Conservation (phyloP, 345 rosid species). For the Eutrema heterophyllum region DNA sequence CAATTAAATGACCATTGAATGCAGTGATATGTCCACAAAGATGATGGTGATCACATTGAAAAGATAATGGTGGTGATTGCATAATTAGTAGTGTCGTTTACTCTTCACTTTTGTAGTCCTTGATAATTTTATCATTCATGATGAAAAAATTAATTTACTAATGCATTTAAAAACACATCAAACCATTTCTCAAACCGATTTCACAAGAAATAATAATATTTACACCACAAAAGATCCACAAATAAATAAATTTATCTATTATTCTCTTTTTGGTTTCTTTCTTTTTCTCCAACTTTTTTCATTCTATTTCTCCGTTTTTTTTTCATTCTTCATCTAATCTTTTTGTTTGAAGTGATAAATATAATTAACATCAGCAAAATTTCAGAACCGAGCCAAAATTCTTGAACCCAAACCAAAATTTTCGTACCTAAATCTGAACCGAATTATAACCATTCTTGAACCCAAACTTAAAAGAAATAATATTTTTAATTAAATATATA, state of each 20-base stretch:
- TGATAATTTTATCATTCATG: background rate
- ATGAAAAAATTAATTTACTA: background rate
- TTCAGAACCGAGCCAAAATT: too few species aligned
- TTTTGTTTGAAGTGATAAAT: too few species aligned
- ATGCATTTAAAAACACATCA: background rate
- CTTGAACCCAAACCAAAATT: too few species aligned
- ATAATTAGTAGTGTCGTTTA: background rate
- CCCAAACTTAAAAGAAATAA: too few species aligned
- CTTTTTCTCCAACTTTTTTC: background rate
- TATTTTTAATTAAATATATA: too few species aligned
- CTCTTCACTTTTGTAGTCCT: background rate
- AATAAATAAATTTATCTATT: background rate
- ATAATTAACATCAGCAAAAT: too few species aligned
- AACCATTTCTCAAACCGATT: background rate
- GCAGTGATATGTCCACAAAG: background rate
- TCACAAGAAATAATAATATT: background rate
- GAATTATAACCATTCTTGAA: too few species aligned
- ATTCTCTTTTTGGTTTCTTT: background rate
- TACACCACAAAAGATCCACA: background rate
- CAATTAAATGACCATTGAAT: background rate
- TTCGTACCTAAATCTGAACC: too few species aligned
- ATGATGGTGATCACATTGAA: background rate
- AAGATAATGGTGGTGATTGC: background rate
- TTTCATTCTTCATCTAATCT: too few species aligned
- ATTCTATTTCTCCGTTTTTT: too few species aligned